Conservation (phyloP, 75 land plant species). For the Pinus taeda region DNA sequence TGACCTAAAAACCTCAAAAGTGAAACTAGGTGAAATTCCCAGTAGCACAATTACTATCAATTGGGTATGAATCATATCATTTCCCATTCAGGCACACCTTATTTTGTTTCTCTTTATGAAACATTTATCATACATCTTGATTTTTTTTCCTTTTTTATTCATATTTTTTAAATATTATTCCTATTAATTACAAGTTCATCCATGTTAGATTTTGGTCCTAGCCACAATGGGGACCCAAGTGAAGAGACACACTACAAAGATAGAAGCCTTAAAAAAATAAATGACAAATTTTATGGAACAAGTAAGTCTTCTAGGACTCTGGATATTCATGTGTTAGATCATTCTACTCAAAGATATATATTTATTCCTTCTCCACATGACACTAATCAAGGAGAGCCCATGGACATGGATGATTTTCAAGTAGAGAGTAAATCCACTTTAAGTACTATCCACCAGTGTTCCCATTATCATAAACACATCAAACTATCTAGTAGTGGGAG, state of each 20-base stretch:
- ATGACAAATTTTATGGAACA: slow-evolving; percentile 31
- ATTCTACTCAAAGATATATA: slow-evolving; percentile 8
- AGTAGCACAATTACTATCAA: neutral
- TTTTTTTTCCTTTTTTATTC: neutral
- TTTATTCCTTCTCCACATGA: slow-evolving; percentile 8
- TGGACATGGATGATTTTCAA: slow-evolving; percentile 23
- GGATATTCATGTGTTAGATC: slow-evolving; percentile 16
- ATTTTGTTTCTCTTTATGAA: neutral
- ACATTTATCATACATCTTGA: neutral
- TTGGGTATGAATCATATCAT: neutral
- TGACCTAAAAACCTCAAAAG: slow-evolving; percentile 1
- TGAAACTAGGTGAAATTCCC: neutral
- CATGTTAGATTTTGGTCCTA: neutral
- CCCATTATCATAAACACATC: slow-evolving; percentile 30
- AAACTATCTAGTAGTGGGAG: slow-evolving; percentile 45
- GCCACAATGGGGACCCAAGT: slow-evolving; percentile 1
- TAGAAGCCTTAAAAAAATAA: slow-evolving; percentile 48
- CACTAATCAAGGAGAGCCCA: slow-evolving; percentile 22
- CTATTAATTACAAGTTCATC: neutral
- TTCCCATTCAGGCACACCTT: neutral
- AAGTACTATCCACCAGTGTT: slow-evolving; percentile 29
- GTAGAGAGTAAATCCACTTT: slow-evolving; percentile 35
- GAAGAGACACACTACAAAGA: slow-evolving; percentile 42
- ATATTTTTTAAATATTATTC: neutral
- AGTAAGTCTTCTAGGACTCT: slow-evolving; percentile 14